Evolutionary conservation across 1,284 basidiomycete genomes (phyloP).

Genomic region (Boletellus deceptivus): DNA sequence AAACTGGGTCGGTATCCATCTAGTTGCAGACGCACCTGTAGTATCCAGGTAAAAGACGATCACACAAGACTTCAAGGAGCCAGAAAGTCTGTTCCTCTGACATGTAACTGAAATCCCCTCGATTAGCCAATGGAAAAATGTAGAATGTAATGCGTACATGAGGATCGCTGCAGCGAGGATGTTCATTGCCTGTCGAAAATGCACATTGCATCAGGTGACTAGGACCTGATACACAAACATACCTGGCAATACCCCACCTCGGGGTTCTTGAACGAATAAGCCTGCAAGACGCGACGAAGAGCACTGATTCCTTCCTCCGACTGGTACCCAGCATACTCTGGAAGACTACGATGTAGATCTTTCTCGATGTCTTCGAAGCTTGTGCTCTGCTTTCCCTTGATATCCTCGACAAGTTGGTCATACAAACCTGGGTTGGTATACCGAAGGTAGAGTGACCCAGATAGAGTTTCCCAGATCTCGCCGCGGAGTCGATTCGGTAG

Average conservation of each 20-base stretch:
- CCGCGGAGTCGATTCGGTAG: slow-evolving; percentile 93
- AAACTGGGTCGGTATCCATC: slow-evolving; percentile 1
- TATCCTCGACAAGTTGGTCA: slow-evolving; percentile 74
- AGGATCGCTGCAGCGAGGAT: slow-evolving; percentile 90
- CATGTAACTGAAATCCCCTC: slow-evolving; percentile 72
- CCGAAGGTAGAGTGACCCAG: slow-evolving; percentile 91
- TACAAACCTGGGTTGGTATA: slow-evolving; percentile 88
- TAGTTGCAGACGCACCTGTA: slow-evolving; percentile 70
- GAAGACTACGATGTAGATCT: slow-evolving; percentile 92
- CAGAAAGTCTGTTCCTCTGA: slow-evolving; percentile 99
- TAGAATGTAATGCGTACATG: slow-evolving; percentile 55
- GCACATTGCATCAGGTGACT: slow-evolving; percentile 1
- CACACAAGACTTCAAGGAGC: slow-evolving; percentile 94
- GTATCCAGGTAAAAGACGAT: slow-evolving; percentile 93
- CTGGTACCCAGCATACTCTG: slow-evolving; percentile 95
- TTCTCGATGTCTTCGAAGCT: slow-evolving; percentile 99
- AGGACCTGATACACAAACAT: slow-evolving; percentile 22
- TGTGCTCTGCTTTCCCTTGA: slow-evolving; percentile 78
- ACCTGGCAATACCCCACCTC: slow-evolving; percentile 88
- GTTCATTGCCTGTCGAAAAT: slow-evolving; percentile 78
- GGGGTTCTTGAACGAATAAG: slow-evolving; percentile 97
- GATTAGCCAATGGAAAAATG: slow-evolving; percentile 15
- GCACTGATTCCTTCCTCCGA: slow-evolving; percentile 82
- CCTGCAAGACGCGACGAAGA: slow-evolving; percentile 88
- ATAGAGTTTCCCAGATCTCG: slow-evolving; percentile 98